Percentiles rank a stretch among this genome's conserved stretches.
These are phyloP conservation scores for Pseudotulostoma volvatum DNA, from an alignment of 495 filamentous ascomycete genomes.

Conservation along the genomic window DNA sequence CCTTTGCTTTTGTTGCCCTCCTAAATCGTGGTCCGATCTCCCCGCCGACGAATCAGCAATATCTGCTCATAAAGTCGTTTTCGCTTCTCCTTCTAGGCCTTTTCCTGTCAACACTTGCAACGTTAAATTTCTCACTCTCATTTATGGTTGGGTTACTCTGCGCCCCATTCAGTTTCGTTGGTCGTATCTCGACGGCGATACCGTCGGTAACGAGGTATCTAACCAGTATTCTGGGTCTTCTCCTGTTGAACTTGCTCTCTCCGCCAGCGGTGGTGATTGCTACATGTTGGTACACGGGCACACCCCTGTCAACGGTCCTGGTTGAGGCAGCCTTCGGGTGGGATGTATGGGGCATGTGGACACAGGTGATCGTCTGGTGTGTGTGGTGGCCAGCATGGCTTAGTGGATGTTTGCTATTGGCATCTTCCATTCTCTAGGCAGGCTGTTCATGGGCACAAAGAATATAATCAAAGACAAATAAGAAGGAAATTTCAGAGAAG, in stretches of 20 bases:
- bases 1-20: constrained; percentile 37
- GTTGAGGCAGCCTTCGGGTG: constrained; percentile 73
- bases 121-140: constrained; percentile 87
- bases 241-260: constrained; percentile 41
- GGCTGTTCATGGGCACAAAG: too few relatives aligned
- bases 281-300: constrained; percentile 32
- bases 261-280: constrained; percentile 47
- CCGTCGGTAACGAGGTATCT: constrained; percentile 3
- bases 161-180: constrained; percentile 57
- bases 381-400: constrained; percentile 99
- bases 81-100: constrained; percentile 82
- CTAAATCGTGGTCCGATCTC: constrained; percentile 35
- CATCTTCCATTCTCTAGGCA: constrained; percentile 11
- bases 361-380: constrained; percentile 80
- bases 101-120: constrained; percentile 80
- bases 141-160: constrained; percentile 71
- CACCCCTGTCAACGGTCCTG: constrained; percentile 40
- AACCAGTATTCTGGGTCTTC: constrained; percentile 12
- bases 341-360: constrained; percentile 85
- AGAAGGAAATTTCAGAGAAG: too few relatives aligned
- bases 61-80: constrained; percentile 70
- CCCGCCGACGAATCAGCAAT: constrained; percentile 47
- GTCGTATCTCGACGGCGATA: constrained; percentile 19
- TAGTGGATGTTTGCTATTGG: constrained; percentile 38
- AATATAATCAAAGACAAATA: too few relatives aligned